Conservation (phyloP, 1,284 basidiomycete species). For the Lentinula novae-zelandiae region DNA sequence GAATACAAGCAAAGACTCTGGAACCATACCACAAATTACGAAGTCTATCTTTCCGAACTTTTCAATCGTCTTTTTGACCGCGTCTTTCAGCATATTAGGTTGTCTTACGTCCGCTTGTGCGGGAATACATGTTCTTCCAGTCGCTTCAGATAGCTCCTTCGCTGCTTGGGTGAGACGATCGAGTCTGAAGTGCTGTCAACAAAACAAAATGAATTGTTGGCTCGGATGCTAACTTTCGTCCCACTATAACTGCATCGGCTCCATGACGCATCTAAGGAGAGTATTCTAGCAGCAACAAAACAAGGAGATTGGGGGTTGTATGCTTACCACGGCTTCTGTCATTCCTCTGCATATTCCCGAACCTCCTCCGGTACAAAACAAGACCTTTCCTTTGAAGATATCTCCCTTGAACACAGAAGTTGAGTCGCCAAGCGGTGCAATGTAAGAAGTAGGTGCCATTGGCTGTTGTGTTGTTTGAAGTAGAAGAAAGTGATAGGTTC, state of each 20-base stretch:
- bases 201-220: neutral
- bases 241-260: conserved; percentile 78
- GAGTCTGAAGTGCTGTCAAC: conserved; percentile 35
- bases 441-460: conserved; percentile 37
- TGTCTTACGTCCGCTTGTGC: conserved; percentile 84
- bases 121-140: conserved; percentile 72
- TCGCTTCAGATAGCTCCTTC: conserved; percentile 64
- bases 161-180: conserved; percentile 76
- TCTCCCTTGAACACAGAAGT: conserved; percentile 69
- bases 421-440: conserved; percentile 47
- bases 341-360: conserved; percentile 92
- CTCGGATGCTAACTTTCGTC: conserved; percentile 72
- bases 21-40: conserved; percentile 79
- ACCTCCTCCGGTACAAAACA: conserved; percentile 90
- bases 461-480: neutral
- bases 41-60: conserved; percentile 90
- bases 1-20: neutral
- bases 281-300: neutral
- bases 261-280: conserved; percentile 79
- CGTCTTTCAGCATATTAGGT: conserved; percentile 68
- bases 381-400: conserved; percentile 89
- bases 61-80: conserved; percentile 74
- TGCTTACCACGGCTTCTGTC: conserved; percentile 73
- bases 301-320: neutral
- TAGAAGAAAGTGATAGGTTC: neutral